These are phyloP conservation scores for Pneumocystis canis DNA, from an alignment of 1,139 yeast species.

Conservation along the genomic window DNA sequence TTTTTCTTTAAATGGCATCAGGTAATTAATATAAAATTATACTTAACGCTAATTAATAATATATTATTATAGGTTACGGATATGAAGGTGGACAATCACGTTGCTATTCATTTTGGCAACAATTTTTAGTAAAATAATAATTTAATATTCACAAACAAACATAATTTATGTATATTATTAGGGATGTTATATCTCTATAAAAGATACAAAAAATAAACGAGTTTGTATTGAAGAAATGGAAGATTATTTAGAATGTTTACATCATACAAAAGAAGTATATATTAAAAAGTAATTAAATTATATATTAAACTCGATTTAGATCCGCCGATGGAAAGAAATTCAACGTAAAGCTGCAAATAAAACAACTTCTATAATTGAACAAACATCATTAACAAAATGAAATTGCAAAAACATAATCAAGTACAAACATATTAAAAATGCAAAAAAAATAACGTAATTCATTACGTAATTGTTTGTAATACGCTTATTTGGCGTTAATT, in stretches of 20 bases:
- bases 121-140: slow-evolving; percentile 5
- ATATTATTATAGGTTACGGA: slow-evolving; percentile 28
- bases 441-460: too few species aligned
- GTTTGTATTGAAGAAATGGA: slow-evolving; percentile 30
- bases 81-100: slow-evolving; percentile 35
- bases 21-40: background rate
- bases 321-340: background rate
- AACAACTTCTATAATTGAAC: background rate
- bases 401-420: too few species aligned
- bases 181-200: background rate
- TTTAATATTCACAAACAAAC: too few species aligned
- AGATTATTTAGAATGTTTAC: slow-evolving; percentile 37
- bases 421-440: too few species aligned
- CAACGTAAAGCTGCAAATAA: background rate
- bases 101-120: slow-evolving; percentile 28
- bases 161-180: background rate
- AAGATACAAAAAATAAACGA: slow-evolving; percentile 15
- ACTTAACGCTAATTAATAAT: background rate
- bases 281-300: too few species aligned
- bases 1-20: background rate
- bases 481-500: too few species aligned
- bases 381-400: too few species aligned
- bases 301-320: background rate
- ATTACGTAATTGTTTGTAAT: too few species aligned
- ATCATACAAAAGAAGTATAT: slow-evolving; percentile 31